Conservation (phyloP, 176 grass and related monocot genomes). For the Aechmea fasciata region DNA sequence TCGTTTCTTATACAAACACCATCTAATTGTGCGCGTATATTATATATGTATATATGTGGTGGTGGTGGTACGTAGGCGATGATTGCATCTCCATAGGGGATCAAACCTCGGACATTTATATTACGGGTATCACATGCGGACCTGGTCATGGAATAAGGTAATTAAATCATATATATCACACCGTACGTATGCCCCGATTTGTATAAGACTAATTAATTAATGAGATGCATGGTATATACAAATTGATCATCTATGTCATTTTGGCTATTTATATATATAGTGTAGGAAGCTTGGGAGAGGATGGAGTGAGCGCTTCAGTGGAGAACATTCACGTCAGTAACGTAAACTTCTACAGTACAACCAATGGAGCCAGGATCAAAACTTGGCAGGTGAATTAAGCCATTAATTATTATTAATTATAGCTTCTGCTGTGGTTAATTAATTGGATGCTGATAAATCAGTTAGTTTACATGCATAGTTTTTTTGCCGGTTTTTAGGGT, state of each 20-base stretch:
- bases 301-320: conserved; percentile 7
- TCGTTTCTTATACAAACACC: too few relatives aligned
- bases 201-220: not conserved
- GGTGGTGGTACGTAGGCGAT: conserved; percentile 15
- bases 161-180: not conserved
- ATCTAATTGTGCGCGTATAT: not conserved
- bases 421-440: not conserved
- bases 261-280: conserved; percentile 5
- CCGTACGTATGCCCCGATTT: not conserved
- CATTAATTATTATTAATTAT: too few relatives aligned
- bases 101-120: conserved; percentile 24
- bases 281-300: conserved; percentile 39
- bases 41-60: not conserved
- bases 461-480: not conserved
- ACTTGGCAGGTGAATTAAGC: conserved; percentile 28
- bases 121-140: conserved; percentile 30
- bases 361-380: conserved; percentile 51
- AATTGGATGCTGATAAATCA: not conserved
- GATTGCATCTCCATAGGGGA: conserved; percentile 52
- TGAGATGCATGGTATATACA: not conserved
- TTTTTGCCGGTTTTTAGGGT: conserved; percentile 1
- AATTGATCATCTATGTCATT: not conserved
- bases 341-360: conserved; percentile 20
- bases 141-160: conserved; percentile 59
- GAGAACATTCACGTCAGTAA: conserved; percentile 40